Evolutionary conservation across 2,329 filamentous ascomycete species (phyloP).

Genomic region (Fusarium redolens): DNA sequence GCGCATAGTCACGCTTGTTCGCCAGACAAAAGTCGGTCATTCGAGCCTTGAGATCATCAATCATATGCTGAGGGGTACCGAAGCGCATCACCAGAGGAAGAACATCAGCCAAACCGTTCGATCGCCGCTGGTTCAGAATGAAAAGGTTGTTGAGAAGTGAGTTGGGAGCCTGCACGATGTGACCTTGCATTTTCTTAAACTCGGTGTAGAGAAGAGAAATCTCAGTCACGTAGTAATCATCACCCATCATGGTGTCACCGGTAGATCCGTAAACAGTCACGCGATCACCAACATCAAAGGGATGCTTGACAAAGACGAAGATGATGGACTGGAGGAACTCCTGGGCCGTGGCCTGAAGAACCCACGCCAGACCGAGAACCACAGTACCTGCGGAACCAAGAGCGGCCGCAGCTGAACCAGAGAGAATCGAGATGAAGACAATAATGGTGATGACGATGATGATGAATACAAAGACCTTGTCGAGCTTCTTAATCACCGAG

Average conservation of each 20-base stretch:
- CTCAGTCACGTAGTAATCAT: constrained; percentile 97
- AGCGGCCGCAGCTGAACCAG: constrained; percentile 87
- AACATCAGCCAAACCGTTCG: constrained; percentile 87
- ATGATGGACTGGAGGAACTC: constrained; percentile 95
- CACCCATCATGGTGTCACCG: constrained; percentile 79
- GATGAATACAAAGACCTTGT: constrained; percentile 89
- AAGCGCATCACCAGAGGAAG: constrained; percentile 88
- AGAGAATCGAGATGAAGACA: constrained; percentile 90
- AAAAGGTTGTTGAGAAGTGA: constrained; percentile 92
- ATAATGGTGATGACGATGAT: constrained; percentile 83
- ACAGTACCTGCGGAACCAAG: constrained; percentile 90
- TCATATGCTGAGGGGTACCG: constrained; percentile 84
- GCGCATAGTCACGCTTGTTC: constrained; percentile 91
- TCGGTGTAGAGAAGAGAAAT: constrained; percentile 94
- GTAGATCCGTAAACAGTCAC: constrained; percentile 93
- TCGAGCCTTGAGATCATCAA: constrained; percentile 81
- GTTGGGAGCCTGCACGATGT: constrained; percentile 95
- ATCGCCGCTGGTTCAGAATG: constrained; percentile 93
- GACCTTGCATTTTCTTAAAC: constrained; percentile 98
- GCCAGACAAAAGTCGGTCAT: constrained; percentile 84
- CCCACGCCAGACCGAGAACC: constrained; percentile 90
- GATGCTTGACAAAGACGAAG: constrained; percentile 97
- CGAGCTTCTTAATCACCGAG: constrained; percentile 90
- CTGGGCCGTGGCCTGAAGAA: constrained; percentile 91
- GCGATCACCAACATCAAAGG: constrained; percentile 94